Evolutionary conservation across 139 green algal genomes (phyloP).

Genomic region (Chlorella vulgaris): DNA sequence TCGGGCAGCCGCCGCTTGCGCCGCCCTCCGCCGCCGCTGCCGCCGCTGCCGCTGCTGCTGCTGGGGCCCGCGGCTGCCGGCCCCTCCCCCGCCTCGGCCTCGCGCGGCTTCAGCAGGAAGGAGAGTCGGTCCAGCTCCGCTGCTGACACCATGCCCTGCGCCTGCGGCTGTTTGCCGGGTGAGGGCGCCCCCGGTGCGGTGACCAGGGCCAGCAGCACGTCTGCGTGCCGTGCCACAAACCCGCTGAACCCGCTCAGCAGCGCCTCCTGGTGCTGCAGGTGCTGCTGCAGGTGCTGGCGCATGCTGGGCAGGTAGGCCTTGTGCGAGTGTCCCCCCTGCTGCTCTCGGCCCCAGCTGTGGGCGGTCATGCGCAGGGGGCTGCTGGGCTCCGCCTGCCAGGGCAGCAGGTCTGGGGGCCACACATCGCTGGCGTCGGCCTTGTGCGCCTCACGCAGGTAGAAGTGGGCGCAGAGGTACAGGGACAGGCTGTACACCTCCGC

Average conservation of each 20-base stretch:
- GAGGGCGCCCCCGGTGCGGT: neutral
- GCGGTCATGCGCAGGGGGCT: conserved; percentile 33
- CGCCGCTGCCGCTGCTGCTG: conserved; percentile 16
- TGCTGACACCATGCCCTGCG: conserved; percentile 46
- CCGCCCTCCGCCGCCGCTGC: conserved; percentile 2
- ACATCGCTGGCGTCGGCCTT: conserved; percentile 71
- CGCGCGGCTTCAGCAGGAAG: conserved; percentile 54
- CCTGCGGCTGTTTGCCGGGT: conserved; percentile 22
- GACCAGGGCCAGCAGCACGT: conserved; percentile 45
- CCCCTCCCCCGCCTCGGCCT: conserved; percentile 10
- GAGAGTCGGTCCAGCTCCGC: conserved; percentile 72
- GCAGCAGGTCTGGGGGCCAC: conserved; percentile 59
- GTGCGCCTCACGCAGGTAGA: conserved; percentile 67
- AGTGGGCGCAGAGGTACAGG: conserved; percentile 74
- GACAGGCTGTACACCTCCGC: conserved; percentile 68
- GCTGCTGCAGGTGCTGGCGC: conserved; percentile 52
- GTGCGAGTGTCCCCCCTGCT: conserved; percentile 28
- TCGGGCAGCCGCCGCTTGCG: conserved; percentile 18
- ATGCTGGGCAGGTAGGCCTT: conserved; percentile 39
- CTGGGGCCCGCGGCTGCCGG: neutral
- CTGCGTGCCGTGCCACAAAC: conserved; percentile 40
- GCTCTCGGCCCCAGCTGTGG: conserved; percentile 12
- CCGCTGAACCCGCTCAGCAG: conserved; percentile 47
- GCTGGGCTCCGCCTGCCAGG: conserved; percentile 32
- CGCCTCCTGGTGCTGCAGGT: conserved; percentile 50